These are phyloP conservation scores for Fusarium ramigenum DNA, from an alignment of 2,329 filamentous ascomycete genomes.

Conservation along the genomic window DNA sequence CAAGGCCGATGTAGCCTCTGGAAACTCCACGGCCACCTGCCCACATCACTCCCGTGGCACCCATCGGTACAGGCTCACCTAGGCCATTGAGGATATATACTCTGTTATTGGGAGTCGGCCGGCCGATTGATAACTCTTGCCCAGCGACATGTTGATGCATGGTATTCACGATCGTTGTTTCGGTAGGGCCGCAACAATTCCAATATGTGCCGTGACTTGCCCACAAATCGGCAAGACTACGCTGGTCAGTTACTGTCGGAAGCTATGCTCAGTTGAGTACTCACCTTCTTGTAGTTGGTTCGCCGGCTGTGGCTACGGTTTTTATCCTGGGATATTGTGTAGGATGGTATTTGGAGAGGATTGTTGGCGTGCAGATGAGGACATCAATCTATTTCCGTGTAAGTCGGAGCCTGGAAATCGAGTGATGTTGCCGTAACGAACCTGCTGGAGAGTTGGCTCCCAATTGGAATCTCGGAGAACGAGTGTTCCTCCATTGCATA, in stretches of 20 bases:
- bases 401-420: not conserved
- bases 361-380: constrained; percentile 64
- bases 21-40: constrained; percentile 65
- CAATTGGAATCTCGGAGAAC: constrained; percentile 61
- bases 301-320: constrained; percentile 64
- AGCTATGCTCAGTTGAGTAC: not conserved
- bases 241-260: constrained; percentile 11
- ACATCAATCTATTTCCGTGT: constrained; percentile 55
- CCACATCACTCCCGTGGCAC: constrained; percentile 63
- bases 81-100: constrained; percentile 63
- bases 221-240: constrained; percentile 64
- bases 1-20: constrained; percentile 64
- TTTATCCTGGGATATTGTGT: constrained; percentile 60
- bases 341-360: constrained; percentile 60
- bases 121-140: constrained; percentile 61
- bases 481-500: constrained; percentile 67
- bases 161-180: constrained; percentile 68
- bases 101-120: constrained; percentile 57
- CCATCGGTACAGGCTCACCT: constrained; percentile 54
- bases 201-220: constrained; percentile 58
- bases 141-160: constrained; percentile 61
- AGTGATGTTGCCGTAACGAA: constrained; percentile 38
- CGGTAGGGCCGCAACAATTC: constrained; percentile 69
- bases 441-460: constrained; percentile 56
- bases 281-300: constrained; percentile 59